Base-by-base conservation (phyloP, 2,329 filamentous ascomycete genomes). In the Fusarium beomiforme region DNA sequence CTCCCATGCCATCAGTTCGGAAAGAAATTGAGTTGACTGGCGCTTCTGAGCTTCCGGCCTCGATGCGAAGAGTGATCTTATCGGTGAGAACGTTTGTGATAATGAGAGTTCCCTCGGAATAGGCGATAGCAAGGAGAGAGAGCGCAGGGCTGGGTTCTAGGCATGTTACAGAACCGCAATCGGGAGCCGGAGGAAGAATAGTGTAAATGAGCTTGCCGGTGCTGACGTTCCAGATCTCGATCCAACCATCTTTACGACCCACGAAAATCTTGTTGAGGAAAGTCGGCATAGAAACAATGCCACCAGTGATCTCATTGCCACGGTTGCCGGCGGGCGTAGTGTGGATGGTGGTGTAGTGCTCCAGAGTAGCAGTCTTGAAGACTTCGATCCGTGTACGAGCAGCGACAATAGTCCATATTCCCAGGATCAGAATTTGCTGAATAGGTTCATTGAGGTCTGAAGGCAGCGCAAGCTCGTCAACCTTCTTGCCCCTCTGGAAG, bases 151-250 rank as follows among this genome's bases (percentile, higher is more conserved):
- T 92, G 0, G 95, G 91, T 73, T 97, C 90, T 54, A 99, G 84
- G 43, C 94, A 94, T 9, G 93, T 97, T n/a, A 98, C 93, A 17
- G 92, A 86, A 49, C 95, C 95, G 73, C 89, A 91, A 56, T 90
- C 87, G 5, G 91, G 85, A 12, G 88, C 88, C 1, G 93, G 91
- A 2, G 96, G 93, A 17, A 96, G 84, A 55, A 99, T 91, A 4
- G 94, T 97, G 81, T 98, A 97, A 31, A 99, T 89, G 58, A 98
- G 86, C 80, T 97, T 97, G 50, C 89, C 95, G 6, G 93, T 97
- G 78, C 92, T 97, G 67, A 99, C 85, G 78, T 99, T 99, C 95
- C 96, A 99, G 54, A 99, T 97, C 78, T 99, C 96, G 12, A 98
- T 91, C 80, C 91, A 92, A 10, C 96, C 96, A 79, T 99, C 94